Percentiles rank a stretch among this genome's conserved stretches.
phyloP scores from a whole-genome alignment of 805 yeast genomes.

The Hanseniaspora lindneri region DNA sequence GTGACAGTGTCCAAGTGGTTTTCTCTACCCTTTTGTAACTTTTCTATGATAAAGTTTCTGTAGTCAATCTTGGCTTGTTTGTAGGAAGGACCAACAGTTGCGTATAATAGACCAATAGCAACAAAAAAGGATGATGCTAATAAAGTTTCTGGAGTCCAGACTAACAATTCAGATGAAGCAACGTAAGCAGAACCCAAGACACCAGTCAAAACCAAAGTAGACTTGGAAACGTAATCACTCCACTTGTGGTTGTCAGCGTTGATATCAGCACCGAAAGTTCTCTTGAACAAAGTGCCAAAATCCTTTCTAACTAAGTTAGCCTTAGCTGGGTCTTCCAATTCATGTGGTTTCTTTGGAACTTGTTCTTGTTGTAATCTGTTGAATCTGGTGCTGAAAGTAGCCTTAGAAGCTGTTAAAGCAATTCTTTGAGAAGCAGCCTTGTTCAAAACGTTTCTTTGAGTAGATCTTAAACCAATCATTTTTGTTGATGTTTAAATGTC shows the following conservation, averaged over 20 bases:
- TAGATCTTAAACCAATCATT: conserved; percentile 16
- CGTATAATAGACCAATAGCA: conserved; percentile 63
- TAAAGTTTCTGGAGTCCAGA: conserved; percentile 87
- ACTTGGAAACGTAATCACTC: conserved; percentile 36
- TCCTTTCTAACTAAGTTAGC: conserved; percentile 13
- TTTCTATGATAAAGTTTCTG: conserved; percentile 11
- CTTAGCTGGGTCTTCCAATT: conserved; percentile 13
- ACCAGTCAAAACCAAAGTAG: conserved; percentile 88
- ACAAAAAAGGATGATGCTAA: conserved; percentile 70
- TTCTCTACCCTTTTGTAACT: conserved; percentile 45
- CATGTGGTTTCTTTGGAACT: conserved; percentile 16
- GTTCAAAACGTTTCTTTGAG: conserved; percentile 15
- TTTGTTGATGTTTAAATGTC: not conserved
- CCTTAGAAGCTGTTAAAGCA: conserved; percentile 12
- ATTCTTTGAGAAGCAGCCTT: conserved; percentile 14
- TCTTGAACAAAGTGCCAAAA: conserved; percentile 13
- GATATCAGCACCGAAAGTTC: conserved; percentile 16
- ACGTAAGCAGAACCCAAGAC: conserved; percentile 92
- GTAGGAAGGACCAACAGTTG: conserved; percentile 87
- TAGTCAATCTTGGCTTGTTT: conserved; percentile 29
- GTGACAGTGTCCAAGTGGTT: conserved; percentile 89
- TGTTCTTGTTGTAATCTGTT: conserved; percentile 15
- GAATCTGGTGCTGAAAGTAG: conserved; percentile 12
- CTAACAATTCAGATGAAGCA: conserved; percentile 82
- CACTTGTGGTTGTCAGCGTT: conserved; percentile 16